These are phyloP conservation scores for Neofusicoccum kwambonambiense DNA, from an alignment of 2,329 filamentous ascomycete genomes.

Conservation along the genomic window DNA sequence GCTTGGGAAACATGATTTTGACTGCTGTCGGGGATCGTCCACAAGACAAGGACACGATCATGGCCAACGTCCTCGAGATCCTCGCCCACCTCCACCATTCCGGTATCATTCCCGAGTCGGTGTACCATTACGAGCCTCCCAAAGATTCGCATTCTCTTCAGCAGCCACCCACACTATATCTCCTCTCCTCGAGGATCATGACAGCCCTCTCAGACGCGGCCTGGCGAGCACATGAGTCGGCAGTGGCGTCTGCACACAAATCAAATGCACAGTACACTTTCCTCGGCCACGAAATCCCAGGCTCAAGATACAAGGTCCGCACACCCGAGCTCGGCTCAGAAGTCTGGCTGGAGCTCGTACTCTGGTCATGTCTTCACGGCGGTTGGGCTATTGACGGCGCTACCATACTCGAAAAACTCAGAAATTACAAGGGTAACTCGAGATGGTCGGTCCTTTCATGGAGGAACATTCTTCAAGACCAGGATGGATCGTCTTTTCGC, in stretches of 20 bases:
- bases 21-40: constrained; percentile 28
- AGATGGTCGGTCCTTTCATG: constrained; percentile 40
- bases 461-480: constrained; percentile 30
- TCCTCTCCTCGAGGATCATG: constrained; percentile 49
- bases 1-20: constrained; percentile 47
- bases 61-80: constrained; percentile 47
- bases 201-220: constrained; percentile 51
- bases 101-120: constrained; percentile 46
- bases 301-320: constrained; percentile 41
- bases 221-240: constrained; percentile 47
- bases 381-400: constrained; percentile 46
- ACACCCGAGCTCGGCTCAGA: constrained; percentile 45
- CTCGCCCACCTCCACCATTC: constrained; percentile 49
- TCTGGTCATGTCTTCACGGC: constrained; percentile 52
- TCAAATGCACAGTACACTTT: constrained; percentile 38
- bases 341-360: constrained; percentile 52
- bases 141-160: constrained; percentile 39
- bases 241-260: constrained; percentile 27
- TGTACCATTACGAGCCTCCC: constrained; percentile 41
- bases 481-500: not conserved
- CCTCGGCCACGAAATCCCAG: constrained; percentile 44
- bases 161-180: constrained; percentile 48
- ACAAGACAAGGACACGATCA: constrained; percentile 29
- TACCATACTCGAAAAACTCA: constrained; percentile 37
- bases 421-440: constrained; percentile 23